Evolutionary conservation across 352 stramenopile genomes (phyloP).

Genomic region (Globisporangium polare): DNA sequence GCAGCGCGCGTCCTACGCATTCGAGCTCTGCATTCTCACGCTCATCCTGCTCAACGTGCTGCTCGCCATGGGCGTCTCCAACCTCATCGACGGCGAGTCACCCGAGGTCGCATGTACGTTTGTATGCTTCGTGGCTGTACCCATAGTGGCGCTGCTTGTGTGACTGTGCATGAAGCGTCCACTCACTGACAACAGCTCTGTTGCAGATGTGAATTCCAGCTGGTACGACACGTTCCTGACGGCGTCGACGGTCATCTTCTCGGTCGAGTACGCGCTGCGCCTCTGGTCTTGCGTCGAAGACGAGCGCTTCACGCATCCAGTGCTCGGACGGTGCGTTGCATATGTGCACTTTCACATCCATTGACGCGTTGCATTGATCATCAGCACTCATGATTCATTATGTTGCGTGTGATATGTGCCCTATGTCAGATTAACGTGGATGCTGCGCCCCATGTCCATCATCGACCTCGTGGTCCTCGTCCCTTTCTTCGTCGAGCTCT

Average conservation of each 20-base stretch:
- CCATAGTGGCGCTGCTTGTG: background rate
- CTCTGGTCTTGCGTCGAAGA: slow-evolving; percentile 85
- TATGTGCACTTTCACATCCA: background rate
- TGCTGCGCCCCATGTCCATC: slow-evolving; percentile 71
- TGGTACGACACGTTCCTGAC: slow-evolving; percentile 82
- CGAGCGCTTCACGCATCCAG: slow-evolving; percentile 42
- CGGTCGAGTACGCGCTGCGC: slow-evolving; percentile 65
- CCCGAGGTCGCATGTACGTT: slow-evolving; percentile 10
- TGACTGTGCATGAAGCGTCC: background rate
- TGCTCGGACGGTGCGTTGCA: slow-evolving; percentile 43
- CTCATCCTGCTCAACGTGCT: slow-evolving; percentile 79
- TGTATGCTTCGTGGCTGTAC: background rate
- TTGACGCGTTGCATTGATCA: background rate
- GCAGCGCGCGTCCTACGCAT: slow-evolving; percentile 59
- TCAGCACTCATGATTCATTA: background rate
- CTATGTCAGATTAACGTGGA: slow-evolving; percentile 62
- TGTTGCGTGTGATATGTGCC: background rate
- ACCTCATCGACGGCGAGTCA: slow-evolving; percentile 17
- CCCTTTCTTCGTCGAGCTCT: slow-evolving; percentile 83
- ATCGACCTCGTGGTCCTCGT: slow-evolving; percentile 76
- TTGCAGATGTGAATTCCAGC: slow-evolving; percentile 31
- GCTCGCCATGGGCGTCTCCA: slow-evolving; percentile 65
- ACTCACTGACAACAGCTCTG: background rate
- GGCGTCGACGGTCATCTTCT: slow-evolving; percentile 71
- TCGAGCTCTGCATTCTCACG: slow-evolving; percentile 63